phyloP scores from a whole-genome alignment of 2,329 filamentous ascomycete species.

The Cladosporium sp. region DNA sequence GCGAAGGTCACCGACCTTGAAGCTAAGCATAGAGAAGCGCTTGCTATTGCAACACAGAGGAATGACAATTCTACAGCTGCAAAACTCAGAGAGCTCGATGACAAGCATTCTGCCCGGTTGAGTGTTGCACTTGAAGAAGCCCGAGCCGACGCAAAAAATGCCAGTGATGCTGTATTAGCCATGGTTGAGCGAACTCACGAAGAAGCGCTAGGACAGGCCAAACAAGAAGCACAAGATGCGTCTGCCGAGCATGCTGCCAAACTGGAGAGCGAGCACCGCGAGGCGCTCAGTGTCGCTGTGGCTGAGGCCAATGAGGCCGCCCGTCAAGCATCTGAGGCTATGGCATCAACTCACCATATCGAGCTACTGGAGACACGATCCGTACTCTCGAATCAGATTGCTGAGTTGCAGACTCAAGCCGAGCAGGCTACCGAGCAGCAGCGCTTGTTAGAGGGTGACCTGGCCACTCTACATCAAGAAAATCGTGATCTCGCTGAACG shows the following conservation, averaged over 20 bases:
- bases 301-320: conserved; percentile 6
- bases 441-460: neutral
- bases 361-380: conserved; percentile 9
- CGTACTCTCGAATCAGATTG: neutral
- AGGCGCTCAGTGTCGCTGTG: conserved; percentile 11
- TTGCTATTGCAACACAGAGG: conserved; percentile 14
- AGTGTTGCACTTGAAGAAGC: conserved; percentile 16
- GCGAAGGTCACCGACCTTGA: conserved; percentile 16
- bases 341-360: conserved; percentile 11
- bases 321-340: conserved; percentile 4
- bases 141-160: conserved; percentile 12
- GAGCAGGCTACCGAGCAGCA: conserved; percentile 3
- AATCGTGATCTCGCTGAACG: neutral
- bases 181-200: conserved; percentile 25
- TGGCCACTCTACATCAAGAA: conserved; percentile 2
- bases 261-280: conserved; percentile 20
- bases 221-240: conserved; percentile 19
- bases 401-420: neutral
- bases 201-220: conserved; percentile 21
- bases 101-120: conserved; percentile 16
- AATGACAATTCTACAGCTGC: conserved; percentile 16
- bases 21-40: conserved; percentile 15
- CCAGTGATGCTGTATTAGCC: conserved; percentile 19
- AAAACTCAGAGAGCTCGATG: conserved; percentile 16
- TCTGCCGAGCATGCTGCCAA: conserved; percentile 18